These are phyloP conservation scores for Oenanthe javanica DNA, from an alignment of 140 eudicot genomes.

Conservation along the genomic window DNA sequence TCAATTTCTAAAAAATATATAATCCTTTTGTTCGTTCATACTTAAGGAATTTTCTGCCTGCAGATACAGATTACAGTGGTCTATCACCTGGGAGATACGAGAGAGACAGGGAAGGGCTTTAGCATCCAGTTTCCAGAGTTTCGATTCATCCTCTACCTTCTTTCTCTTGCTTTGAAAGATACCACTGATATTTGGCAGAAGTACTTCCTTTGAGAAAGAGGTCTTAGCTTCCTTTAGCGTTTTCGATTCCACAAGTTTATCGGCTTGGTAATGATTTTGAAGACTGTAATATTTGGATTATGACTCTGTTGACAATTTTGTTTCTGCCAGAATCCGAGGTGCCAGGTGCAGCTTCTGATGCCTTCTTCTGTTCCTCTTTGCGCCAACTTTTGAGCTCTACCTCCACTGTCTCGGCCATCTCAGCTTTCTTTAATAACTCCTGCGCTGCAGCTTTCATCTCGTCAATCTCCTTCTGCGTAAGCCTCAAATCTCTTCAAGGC, in stretches of 20 bases:
- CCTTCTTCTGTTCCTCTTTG: constrained; percentile 78
- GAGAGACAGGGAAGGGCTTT: too few species aligned
- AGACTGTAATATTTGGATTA: constrained; percentile 26
- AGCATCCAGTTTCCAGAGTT: too few species aligned
- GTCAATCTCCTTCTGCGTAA: constrained; percentile 55
- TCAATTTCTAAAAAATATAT: too few species aligned
- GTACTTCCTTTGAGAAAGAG: constrained; percentile 40
- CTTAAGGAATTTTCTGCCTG: too few species aligned
- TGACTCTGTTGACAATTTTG: constrained; percentile 30
- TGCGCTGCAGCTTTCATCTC: constrained; percentile 53
- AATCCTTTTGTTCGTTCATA: too few species aligned
- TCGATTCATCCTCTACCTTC: constrained; percentile 43
- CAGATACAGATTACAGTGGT: too few species aligned
- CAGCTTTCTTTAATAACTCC: constrained; percentile 69
- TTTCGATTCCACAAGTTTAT: too few species aligned
- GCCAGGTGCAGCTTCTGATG: constrained; percentile 82
- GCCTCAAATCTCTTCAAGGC: constrained; percentile 58
- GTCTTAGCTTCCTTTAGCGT: constrained; percentile 39
- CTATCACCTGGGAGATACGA: too few species aligned
- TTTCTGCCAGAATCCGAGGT: constrained; percentile 50
- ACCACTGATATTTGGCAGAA: constrained; percentile 50
- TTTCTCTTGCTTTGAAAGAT: constrained; percentile 67
- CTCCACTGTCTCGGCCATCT: constrained; percentile 81
- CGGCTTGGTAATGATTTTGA: constrained; percentile 26
- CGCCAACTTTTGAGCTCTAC: constrained; percentile 83